Percentiles rank a stretch among this genome's conserved stretches.
These are phyloP conservation scores for Blakeslea trispora DNA, from an alignment of 371 early-diverging fungal species.

Conservation along the genomic window DNA sequence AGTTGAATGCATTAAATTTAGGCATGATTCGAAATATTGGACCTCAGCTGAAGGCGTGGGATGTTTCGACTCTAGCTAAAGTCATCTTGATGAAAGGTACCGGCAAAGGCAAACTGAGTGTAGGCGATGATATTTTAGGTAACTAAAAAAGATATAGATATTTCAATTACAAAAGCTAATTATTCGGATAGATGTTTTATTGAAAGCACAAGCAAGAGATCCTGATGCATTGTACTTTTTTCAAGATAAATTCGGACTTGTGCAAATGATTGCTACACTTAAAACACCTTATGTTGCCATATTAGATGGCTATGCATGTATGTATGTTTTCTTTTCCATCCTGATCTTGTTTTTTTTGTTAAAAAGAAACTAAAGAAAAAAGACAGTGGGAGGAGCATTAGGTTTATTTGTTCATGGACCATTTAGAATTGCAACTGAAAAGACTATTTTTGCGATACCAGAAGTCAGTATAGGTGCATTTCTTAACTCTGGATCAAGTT, in stretches of 20 bases:
- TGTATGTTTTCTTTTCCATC: background rate
- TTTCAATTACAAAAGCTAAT: no score
- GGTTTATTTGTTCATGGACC: constrained; percentile 95
- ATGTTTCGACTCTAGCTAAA: constrained; percentile 83
- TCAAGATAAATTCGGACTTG: constrained; percentile 87
- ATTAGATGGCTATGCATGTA: constrained; percentile 45
- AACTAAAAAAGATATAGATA: no score
- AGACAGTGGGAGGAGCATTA: constrained; percentile 92
- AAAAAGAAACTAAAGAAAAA: no score
- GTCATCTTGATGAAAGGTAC: constrained; percentile 82
- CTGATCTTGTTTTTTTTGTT: constrained; percentile 4
- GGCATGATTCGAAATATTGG: constrained; percentile 87
- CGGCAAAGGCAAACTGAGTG: constrained; percentile 86
- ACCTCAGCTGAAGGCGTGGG: constrained; percentile 90
- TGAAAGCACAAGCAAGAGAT: constrained; percentile 44
- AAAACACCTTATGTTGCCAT: constrained; percentile 88
- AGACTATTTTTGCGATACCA: constrained; percentile 91
- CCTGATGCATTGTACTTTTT: constrained; percentile 80
- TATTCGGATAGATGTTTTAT: constrained; percentile 33
- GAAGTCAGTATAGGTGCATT: constrained; percentile 92
- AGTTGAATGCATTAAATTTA: constrained; percentile 86
- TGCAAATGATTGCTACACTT: constrained; percentile 87
- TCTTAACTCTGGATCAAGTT: constrained; percentile 94
- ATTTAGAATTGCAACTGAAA: constrained; percentile 82
- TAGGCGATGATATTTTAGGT: constrained; percentile 94